Evolutionary conservation across 2,329 filamentous ascomycete genomes (phyloP).

Genomic region (Sclerotinia minor): DNA sequence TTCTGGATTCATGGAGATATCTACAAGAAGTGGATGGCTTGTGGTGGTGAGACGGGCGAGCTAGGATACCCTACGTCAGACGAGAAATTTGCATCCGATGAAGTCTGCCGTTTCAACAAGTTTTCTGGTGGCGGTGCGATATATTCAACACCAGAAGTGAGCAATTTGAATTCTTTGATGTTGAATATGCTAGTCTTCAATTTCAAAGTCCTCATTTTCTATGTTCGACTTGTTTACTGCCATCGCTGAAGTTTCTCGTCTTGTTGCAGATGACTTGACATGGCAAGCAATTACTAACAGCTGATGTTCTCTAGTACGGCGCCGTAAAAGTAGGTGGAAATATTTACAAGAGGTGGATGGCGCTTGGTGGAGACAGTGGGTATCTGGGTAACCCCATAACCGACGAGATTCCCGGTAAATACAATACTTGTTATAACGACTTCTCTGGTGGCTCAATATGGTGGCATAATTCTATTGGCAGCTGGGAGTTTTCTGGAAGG

Average conservation of each 20-base stretch:
- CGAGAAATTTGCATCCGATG: constrained; percentile 2
- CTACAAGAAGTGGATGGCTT: constrained; percentile 19
- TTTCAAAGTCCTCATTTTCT: not conserved
- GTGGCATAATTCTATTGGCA: constrained; percentile 12
- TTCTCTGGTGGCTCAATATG: constrained; percentile 18
- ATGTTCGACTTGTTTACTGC: not conserved
- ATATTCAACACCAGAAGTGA: constrained; percentile 12
- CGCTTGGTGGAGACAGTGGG: constrained; percentile 8
- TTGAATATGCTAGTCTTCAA: not conserved
- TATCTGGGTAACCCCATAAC: constrained; percentile 4
- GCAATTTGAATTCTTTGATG: not conserved
- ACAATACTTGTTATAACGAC: constrained; percentile 7
- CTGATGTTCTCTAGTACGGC: not conserved
- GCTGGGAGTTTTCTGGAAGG: constrained; percentile 5
- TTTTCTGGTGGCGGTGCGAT: constrained; percentile 11
- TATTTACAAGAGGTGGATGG: constrained; percentile 14
- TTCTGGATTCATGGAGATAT: constrained; percentile 21
- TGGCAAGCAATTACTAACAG: not conserved
- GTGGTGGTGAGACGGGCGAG: constrained; percentile 6
- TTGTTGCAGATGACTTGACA: not conserved
- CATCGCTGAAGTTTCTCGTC: too few species aligned
- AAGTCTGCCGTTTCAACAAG: constrained; percentile 7
- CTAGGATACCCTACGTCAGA: constrained; percentile 20
- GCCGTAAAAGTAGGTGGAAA: constrained; percentile 3
- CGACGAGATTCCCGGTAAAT: not conserved